Base-by-base conservation (phyloP, 768 basidiomycete genomes). In the Termitomyces bulborhizus region DNA sequence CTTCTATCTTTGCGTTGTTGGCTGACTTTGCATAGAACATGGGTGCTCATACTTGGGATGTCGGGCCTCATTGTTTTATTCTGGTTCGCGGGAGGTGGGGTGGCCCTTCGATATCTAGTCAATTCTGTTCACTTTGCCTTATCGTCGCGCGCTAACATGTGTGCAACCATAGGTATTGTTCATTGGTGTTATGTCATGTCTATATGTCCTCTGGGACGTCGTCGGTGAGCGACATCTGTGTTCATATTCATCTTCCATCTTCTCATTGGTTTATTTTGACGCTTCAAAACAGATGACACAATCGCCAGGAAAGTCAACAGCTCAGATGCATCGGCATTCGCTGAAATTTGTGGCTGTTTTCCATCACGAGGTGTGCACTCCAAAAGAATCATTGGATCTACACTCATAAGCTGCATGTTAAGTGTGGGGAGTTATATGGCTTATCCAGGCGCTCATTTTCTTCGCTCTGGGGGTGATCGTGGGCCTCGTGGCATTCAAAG, bases 401-500 rank as follows among this genome's bases (percentile, higher is more conserved):
- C 6, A 34, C 31, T 34, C 6, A 52, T 16, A 27, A n/a, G 5
- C 1, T 12, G 4, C 15, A 13, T 15, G 18, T 41, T 18, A 57
- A 90, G 91, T 90, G 0, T 93, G 91, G 92, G 93, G 93, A 34
- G 82, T 93, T 51, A 77, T 95, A 48, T 95, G 93, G 93, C 80
- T 93, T 37, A 68, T 94, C 60, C 67, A 83, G 31, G 86, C 90
- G 0, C 77, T 89, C 53, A 57, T 78, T 7, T 93, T 88, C 72
- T 92, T 95, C 62, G 85, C 80, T 6, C 69, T 79, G 2, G 91
- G 89, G 0, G 68, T 95, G 50, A 71, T 95, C 21, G 84, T 93
- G 24, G 90, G 93, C 18, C 65, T 93, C 3, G 84, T 81, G 26
- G 83, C 80, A 1, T 94, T 93, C 78, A 94, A 93, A 77, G 90